Evolutionary conservation across 371 early-diverging fungal genomes (phyloP).

Genomic region (Dichotomocladium elegans): DNA sequence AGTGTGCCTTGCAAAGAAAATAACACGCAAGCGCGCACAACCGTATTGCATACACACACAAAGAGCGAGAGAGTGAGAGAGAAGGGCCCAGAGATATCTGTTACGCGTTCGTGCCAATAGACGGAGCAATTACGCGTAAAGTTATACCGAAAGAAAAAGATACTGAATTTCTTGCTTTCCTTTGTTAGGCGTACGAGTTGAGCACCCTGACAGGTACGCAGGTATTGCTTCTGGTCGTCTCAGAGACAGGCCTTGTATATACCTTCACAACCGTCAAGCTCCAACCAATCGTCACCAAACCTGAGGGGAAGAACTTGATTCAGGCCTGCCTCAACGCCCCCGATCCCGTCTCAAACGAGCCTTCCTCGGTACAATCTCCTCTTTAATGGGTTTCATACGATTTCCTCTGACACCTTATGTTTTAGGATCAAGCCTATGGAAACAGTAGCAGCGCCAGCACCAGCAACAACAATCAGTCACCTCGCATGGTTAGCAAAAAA

Average conservation of each 20-base stretch:
- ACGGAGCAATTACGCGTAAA: no score
- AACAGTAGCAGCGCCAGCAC: no score
- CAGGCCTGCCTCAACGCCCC: conserved; percentile 92
- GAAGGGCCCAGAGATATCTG: no score
- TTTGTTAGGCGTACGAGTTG: conserved; percentile 88
- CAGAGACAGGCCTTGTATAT: conserved; percentile 97
- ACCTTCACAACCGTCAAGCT: conserved; percentile 98
- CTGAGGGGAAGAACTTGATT: conserved; percentile 93
- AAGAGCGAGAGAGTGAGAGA: background rate
- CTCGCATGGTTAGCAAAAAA: conserved; percentile 11
- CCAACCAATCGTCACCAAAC: conserved; percentile 92
- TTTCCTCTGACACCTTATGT: background rate
- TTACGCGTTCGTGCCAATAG: no score
- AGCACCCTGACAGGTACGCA: conserved; percentile 97
- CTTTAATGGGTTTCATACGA: background rate
- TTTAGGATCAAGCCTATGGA: background rate
- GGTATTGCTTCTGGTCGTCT: conserved; percentile 94
- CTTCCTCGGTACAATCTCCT: conserved; percentile 8
- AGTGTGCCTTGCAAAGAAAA: background rate
- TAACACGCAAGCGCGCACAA: background rate
- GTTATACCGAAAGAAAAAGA: background rate
- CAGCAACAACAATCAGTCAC: conserved; percentile 7
- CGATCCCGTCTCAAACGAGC: conserved; percentile 41
- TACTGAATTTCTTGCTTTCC: background rate
- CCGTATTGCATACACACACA: background rate